Base-by-base conservation (phyloP, 2,329 filamentous ascomycete species). In the Orbilia quercus region DNA sequence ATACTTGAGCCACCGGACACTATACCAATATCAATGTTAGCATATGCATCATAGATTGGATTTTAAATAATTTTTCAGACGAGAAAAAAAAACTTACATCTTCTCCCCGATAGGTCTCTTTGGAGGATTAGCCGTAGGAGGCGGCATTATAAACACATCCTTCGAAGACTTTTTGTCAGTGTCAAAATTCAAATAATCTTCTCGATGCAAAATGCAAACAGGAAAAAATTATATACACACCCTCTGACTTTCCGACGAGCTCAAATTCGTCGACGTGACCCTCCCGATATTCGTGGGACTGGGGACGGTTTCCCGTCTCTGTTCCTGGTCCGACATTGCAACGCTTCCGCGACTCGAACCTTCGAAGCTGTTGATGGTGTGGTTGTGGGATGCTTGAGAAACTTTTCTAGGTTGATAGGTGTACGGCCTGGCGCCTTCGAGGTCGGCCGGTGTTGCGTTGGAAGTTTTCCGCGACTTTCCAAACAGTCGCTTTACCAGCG, bases 21-120 rank as follows among this genome's bases (percentile, higher is more conserved):
- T 71, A 31, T 11, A 47, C 9, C 4, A 31, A 47, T 14, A 20
- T 9, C n/a, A 36, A 38, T 23, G 31, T 60, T 28, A 60, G 25
- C 31, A 28, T 38, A 25, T 20, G 22, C n/a, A 11, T 20, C 45
- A 18, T n/a, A 36, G 25, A 22, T 28, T 44, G n/a, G n/a, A 53
- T 18, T 47, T 16, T 23, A 38, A 53, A 12, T 28, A 6, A 12
- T 23, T 23, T 40, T 9, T 34, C 11, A 6, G 12, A 48, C 11
- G 23, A 18, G 4, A 28, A 22, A 45, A 16, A 12, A 12, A 16
- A 45, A 71, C 66, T 57, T 14, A 71, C 66, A 71, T 71, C 45
- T 71, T 71, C 58, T 71, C 66, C 7, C 66, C 66, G 47, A 71
- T 63, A 12, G 66, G 66, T 40, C 66, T 57, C 50, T 71, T 71